phyloP scores from a whole-genome alignment of 2,329 filamentous ascomycete genomes.

The Arthrinium puccinioides region DNA sequence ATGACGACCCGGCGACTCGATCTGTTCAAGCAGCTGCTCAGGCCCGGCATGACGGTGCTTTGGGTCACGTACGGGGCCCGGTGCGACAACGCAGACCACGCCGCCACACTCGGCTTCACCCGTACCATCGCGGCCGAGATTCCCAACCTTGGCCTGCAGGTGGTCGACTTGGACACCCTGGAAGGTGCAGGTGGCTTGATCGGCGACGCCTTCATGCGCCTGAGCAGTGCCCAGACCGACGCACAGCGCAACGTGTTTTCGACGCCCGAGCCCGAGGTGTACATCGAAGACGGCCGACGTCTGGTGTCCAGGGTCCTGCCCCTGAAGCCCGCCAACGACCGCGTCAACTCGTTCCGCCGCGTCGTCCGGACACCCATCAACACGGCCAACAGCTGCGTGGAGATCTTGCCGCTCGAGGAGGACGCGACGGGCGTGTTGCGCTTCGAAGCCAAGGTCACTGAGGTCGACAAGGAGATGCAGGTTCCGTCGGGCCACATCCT shows the following conservation, averaged over 20 bases:
- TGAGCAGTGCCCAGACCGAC: slow-evolving; percentile 1
- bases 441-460: slow-evolving; percentile 11
- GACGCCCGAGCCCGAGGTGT: slow-evolving; percentile 28
- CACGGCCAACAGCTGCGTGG: slow-evolving; percentile 22
- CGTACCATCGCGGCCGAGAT: slow-evolving; percentile 23
- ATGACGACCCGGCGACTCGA: slow-evolving; percentile 26
- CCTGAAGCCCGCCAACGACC: slow-evolving; percentile 28
- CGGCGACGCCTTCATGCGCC: slow-evolving; percentile 9
- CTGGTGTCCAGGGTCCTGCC: slow-evolving; percentile 32
- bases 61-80: slow-evolving; percentile 17
- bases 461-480: not conserved
- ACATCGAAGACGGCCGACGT: slow-evolving; percentile 24
- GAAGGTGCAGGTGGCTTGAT: slow-evolving; percentile 8
- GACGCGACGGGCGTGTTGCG: slow-evolving; percentile 9
- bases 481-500: slow-evolving; percentile 1
- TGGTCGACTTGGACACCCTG: slow-evolving; percentile 17
- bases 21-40: slow-evolving; percentile 14
- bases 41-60: slow-evolving; percentile 13
- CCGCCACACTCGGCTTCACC: slow-evolving; percentile 21
- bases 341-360: slow-evolving; percentile 29
- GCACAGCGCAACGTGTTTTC: slow-evolving; percentile 20
- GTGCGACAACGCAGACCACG: slow-evolving; percentile 15
- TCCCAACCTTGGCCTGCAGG: slow-evolving; percentile 16
- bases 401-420: slow-evolving; percentile 13
- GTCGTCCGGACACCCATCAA: slow-evolving; percentile 23